Evolutionary conservation across 2,329 filamentous ascomycete genomes (phyloP).

Genomic region (Fusarium sp.): DNA sequence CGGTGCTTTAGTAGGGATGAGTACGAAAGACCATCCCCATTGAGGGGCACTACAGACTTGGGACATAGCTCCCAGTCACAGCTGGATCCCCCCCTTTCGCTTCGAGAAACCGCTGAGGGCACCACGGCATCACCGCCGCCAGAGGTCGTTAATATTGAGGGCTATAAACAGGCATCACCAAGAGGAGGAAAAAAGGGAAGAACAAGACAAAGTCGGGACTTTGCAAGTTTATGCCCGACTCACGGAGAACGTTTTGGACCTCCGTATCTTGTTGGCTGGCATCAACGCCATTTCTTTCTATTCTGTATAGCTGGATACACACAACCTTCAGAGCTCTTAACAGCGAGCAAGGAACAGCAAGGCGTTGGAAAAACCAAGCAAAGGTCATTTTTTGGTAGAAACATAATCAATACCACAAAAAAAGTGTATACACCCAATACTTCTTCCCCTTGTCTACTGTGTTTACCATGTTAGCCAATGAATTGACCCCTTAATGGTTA

Average conservation of each 20-base stretch:
- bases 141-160: slow-evolving; percentile 24
- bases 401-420: slow-evolving; percentile 26
- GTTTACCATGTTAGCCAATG: neutral
- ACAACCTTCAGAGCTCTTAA: slow-evolving; percentile 33
- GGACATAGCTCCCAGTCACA: slow-evolving; percentile 4
- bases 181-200: slow-evolving; percentile 11
- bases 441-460: neutral
- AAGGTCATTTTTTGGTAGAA: slow-evolving; percentile 28
- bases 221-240: slow-evolving; percentile 22
- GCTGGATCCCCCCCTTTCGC: slow-evolving; percentile 14
- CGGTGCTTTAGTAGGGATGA: slow-evolving; percentile 22
- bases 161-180: slow-evolving; percentile 18
- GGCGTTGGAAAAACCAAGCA: slow-evolving; percentile 34
- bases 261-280: slow-evolving; percentile 32
- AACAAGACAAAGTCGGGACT: slow-evolving; percentile 22
- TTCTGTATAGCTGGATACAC: slow-evolving; percentile 35
- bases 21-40: slow-evolving; percentile 16
- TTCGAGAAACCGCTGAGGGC: slow-evolving; percentile 27
- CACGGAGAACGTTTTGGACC: slow-evolving; percentile 30
- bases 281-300: slow-evolving; percentile 38
- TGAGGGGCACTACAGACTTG: slow-evolving; percentile 4
- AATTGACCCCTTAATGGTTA: neutral
- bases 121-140: slow-evolving; percentile 27
- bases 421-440: slow-evolving; percentile 24
- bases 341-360: slow-evolving; percentile 39